Base-by-base conservation (phyloP, 2,329 filamentous ascomycete genomes). In the Colletotrichum sp. region DNA sequence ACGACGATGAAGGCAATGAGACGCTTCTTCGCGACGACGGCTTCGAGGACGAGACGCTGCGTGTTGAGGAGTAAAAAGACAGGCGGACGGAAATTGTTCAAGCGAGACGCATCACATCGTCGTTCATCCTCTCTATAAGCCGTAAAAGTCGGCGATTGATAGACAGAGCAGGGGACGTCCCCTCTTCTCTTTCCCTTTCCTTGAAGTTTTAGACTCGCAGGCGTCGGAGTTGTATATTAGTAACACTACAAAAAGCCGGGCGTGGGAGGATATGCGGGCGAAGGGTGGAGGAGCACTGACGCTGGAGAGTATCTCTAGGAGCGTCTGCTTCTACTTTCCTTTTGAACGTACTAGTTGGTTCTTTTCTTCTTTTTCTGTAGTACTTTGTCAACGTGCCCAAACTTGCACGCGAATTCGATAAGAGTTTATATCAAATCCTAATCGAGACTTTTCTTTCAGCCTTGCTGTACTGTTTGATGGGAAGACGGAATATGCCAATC, bases 21-120 rank as follows among this genome's bases (percentile, higher is more conserved):
- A 38, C 36, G 36, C 71, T 72, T 24, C 71, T 30, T 8, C 83
- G 84, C 13, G 81, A 82, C 10, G 83, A 84, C 3, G 86, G 87
- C 43, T 85, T 86, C 26, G 87, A 83, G 57, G 88, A 88, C 66
- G 43, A 52, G 43, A 52, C 43, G 18, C n/a, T 52, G 43, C 43
- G 43, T 52, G 43, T 52, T 52, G 43, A 52, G 43, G 43, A 52
- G n/a, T 52, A 8, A 52, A 48, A 48, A n/a, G n/a, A 7, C n/a
- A 6, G 43, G 43, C 6, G 43, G n/a, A 21, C n/a, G 43, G 43
- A 52, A 52, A 52, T 21, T 21, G n/a, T 57, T 38, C 30, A 43
- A 55, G 16, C 67, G 30, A 36, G 55, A 60, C 34, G 55, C 18
- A 26, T 32, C 18, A 18, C 12, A 32, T 57, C n/a, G 15, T 36